phyloP scores from a whole-genome alignment of 371 early-diverging fungal genomes.

The Capillidium rhysosporum region DNA sequence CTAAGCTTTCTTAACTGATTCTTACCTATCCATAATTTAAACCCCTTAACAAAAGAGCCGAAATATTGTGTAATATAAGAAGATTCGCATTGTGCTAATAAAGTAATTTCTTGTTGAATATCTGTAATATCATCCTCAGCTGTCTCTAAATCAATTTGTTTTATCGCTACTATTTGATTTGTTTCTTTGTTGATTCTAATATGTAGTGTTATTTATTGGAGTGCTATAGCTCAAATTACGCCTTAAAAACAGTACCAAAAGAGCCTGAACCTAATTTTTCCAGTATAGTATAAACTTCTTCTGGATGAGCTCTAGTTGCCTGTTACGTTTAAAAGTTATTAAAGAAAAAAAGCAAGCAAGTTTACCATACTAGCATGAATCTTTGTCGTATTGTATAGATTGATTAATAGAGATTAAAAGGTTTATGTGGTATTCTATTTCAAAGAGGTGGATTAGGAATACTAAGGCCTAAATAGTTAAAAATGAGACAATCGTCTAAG shows the following conservation, averaged over 20 bases:
- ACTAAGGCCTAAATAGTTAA: too few species aligned
- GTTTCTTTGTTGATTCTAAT: conserved; percentile 48
- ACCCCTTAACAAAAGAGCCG: not conserved
- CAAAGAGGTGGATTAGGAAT: too few species aligned
- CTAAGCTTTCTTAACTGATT: conserved; percentile 61
- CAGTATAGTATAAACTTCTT: conserved; percentile 20
- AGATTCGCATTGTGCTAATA: conserved; percentile 86
- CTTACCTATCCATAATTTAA: conserved; percentile 26
- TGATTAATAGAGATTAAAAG: too few species aligned
- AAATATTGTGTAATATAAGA: conserved; percentile 67
- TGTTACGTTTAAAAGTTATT: not conserved
- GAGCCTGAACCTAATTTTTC: conserved; percentile 61
- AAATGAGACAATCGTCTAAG: too few species aligned
- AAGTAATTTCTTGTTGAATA: conserved; percentile 90
- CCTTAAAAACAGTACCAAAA: conserved; percentile 81
- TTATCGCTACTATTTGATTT: conserved; percentile 71
- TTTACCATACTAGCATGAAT: too few species aligned
- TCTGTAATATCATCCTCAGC: conserved; percentile 97
- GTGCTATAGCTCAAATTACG: conserved; percentile 24
- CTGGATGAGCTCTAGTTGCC: conserved; percentile 12
- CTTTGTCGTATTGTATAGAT: too few species aligned
- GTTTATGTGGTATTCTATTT: too few species aligned
- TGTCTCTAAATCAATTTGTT: conserved; percentile 77
- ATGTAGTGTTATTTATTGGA: not conserved
- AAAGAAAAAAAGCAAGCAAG: too few species aligned